phyloP scores from a whole-genome alignment of 805 yeast genomes.

The Candida cerambycidarum region DNA sequence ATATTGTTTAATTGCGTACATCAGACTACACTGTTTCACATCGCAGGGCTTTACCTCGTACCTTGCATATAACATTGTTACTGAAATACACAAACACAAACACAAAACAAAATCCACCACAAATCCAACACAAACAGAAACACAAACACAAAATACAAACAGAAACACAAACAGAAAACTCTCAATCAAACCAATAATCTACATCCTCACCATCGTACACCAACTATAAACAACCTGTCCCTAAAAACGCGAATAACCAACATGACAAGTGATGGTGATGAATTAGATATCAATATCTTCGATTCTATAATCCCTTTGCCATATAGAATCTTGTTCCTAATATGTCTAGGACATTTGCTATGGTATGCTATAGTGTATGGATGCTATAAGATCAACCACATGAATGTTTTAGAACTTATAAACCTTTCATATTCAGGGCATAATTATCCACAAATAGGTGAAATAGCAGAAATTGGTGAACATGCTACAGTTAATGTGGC shows the following conservation, averaged over 20 bases:
- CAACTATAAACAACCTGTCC: background rate
- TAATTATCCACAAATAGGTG: slow-evolving; percentile 30
- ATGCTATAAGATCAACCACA: slow-evolving; percentile 34
- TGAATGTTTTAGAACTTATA: slow-evolving; percentile 48
- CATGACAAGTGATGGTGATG: slow-evolving; percentile 8
- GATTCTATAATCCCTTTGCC: slow-evolving; percentile 38
- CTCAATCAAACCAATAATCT: too few relatives aligned
- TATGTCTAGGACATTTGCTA: slow-evolving; percentile 50
- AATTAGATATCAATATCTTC: slow-evolving; percentile 20
- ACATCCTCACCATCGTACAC: background rate
- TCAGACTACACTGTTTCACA: too few relatives aligned
- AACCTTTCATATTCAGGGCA: slow-evolving; percentile 42
- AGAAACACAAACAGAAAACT: background rate
- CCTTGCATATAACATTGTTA: too few relatives aligned
- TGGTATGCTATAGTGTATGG: slow-evolving; percentile 50
- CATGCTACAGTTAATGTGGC: slow-evolving; percentile 30
- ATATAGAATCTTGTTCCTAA: slow-evolving; percentile 46
- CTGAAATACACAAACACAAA: too few relatives aligned
- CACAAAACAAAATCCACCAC: too few relatives aligned
- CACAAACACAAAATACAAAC: background rate
- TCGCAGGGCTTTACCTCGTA: background rate
- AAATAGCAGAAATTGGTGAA: slow-evolving; percentile 28
- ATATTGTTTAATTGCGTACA: too few relatives aligned
- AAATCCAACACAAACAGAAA: too few relatives aligned
- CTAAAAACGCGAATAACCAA: background rate